Evolutionary conservation across 2,329 filamentous ascomycete species (phyloP).

Genomic region (Capronia coronata): DNA sequence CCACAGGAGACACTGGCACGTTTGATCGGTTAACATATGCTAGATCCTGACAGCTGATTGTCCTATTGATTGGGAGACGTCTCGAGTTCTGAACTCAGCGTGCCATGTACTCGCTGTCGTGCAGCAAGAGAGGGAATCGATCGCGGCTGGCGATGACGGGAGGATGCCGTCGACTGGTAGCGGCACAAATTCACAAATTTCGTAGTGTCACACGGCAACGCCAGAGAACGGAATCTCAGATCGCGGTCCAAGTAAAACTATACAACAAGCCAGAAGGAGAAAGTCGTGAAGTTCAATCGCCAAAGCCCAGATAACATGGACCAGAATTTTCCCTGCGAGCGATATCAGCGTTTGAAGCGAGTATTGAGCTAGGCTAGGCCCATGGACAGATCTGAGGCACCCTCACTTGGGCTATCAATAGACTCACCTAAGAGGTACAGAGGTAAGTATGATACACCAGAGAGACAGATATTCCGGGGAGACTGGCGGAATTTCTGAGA

Average conservation of each 20-base stretch:
- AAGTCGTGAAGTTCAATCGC: neutral
- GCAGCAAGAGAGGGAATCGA: neutral
- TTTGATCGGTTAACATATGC: neutral
- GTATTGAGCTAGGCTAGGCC: neutral
- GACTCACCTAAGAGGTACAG: too few species aligned
- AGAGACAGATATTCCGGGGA: too few species aligned
- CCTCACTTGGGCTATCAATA: neutral
- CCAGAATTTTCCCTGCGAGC: neutral
- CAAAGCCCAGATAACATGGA: slow-evolving; percentile 4
- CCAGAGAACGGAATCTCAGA: too few species aligned
- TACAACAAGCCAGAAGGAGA: slow-evolving; percentile 3
- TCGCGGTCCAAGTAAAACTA: neutral
- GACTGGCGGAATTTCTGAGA: too few species aligned
- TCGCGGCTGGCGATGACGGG: neutral
- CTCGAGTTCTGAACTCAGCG: neutral
- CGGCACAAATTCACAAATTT: neutral
- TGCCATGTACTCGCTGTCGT: neutral
- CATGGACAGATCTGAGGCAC: neutral
- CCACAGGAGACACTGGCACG: neutral
- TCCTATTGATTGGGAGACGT: neutral
- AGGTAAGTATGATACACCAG: too few species aligned
- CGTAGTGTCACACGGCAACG: too few species aligned
- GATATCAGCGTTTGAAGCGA: slow-evolving; percentile 5
- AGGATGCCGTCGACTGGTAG: neutral
- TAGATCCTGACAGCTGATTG: neutral